These are phyloP conservation scores for Piromyces finnis DNA, from an alignment of 192 early-diverging fungal genomes.

Conservation along the genomic window DNA sequence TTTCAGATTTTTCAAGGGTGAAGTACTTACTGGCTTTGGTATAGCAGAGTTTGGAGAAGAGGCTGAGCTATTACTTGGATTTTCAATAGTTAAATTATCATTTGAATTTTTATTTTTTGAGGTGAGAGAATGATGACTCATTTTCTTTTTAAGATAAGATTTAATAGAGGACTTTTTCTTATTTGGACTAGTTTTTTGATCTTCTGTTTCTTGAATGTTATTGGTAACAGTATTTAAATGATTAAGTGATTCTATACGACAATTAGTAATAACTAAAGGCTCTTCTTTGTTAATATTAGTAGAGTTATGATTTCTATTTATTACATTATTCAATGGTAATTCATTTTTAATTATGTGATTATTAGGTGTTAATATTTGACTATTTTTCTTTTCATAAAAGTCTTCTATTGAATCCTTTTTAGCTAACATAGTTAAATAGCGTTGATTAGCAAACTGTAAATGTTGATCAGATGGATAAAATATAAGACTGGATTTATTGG, in stretches of 20 bases:
- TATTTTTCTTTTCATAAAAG: not conserved
- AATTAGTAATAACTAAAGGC: not conserved
- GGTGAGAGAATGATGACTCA: not conserved
- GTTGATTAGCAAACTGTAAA: not conserved
- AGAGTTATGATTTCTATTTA: not conserved
- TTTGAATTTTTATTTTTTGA: not conserved
- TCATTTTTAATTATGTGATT: not conserved
- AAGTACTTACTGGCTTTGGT: not conserved
- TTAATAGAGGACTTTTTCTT: not conserved
- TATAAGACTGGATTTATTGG: not conserved
- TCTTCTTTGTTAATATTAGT: not conserved
- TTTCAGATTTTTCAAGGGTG: not conserved
- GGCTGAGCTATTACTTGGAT: not conserved
- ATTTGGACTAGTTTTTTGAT: not conserved
- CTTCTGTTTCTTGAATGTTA: not conserved
- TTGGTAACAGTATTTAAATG: not conserved
- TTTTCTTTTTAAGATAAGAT: not conserved
- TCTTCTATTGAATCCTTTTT: not conserved
- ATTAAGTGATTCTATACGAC: not conserved
- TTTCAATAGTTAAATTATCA: not conserved
- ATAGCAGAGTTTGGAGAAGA: not conserved
- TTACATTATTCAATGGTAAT: not conserved
- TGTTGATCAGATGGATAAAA: not conserved
- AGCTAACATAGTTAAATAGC: not conserved
- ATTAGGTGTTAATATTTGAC: too few relatives aligned